Evolutionary conservation across 495 filamentous ascomycete genomes (phyloP).

Genomic region (Sphaerosporella brunnea): DNA sequence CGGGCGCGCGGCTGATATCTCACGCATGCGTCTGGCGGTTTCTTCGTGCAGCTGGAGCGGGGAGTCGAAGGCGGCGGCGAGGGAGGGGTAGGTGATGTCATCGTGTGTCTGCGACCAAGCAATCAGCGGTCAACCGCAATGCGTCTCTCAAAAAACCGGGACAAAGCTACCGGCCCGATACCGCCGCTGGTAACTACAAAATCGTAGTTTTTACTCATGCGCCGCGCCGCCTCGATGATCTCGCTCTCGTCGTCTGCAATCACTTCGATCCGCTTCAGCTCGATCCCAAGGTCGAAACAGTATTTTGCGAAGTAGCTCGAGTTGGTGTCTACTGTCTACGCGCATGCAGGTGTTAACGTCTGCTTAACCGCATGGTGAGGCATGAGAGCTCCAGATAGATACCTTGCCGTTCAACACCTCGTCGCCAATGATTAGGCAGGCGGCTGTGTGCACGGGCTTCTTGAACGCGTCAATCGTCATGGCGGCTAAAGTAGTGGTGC

Average conservation of each 20-base stretch:
- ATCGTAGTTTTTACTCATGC: constrained; percentile 79
- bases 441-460: constrained; percentile 49
- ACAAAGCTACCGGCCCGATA: constrained; percentile 59
- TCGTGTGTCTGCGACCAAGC: constrained; percentile 68
- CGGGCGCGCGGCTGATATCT: constrained; percentile 50
- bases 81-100: constrained; percentile 89
- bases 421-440: constrained; percentile 89
- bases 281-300: constrained; percentile 79
- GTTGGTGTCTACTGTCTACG: constrained; percentile 77
- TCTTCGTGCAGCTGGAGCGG: constrained; percentile 56
- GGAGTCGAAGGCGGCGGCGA: constrained; percentile 72
- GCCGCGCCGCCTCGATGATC: constrained; percentile 68
- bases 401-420: constrained; percentile 96
- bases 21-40: constrained; percentile 67
- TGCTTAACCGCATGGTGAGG: not conserved
- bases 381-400: constrained; percentile 10
- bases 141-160: too few species aligned
- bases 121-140: too few species aligned
- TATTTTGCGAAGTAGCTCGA: constrained; percentile 80
- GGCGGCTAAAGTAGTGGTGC: constrained; percentile 30
- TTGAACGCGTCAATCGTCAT: constrained; percentile 5
- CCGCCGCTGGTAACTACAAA: constrained; percentile 89
- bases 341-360: not conserved
- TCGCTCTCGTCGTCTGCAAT: constrained; percentile 80
- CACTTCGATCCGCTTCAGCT: constrained; percentile 74